Conservation (phyloP, 2,329 filamentous ascomycete species). For the Colletotrichum scovillei region DNA sequence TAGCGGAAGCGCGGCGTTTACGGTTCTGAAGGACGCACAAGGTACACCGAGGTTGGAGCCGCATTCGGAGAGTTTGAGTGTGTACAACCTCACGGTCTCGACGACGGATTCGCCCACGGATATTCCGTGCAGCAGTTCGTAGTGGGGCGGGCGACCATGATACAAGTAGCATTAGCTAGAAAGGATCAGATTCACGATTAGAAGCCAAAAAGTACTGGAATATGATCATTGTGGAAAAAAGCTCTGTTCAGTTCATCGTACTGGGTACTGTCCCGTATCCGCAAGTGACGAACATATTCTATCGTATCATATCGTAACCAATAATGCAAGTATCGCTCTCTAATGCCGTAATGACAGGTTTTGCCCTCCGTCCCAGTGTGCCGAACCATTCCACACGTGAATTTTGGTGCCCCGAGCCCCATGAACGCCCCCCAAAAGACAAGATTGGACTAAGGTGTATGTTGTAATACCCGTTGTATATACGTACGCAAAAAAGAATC, state of each 20-base stretch:
- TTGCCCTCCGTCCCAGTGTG: conserved; percentile 8
- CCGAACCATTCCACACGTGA: conserved; percentile 10
- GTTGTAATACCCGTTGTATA: background rate
- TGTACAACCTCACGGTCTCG: conserved; percentile 28
- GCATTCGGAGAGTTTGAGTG: conserved; percentile 14
- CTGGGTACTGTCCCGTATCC: background rate
- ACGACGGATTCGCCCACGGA: conserved; percentile 19
- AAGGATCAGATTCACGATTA: background rate
- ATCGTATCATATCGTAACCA: background rate
- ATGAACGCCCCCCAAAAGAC: conserved; percentile 1
- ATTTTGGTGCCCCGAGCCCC: background rate
- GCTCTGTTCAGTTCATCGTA: background rate
- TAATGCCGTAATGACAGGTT: conserved; percentile 25
- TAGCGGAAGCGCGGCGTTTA: conserved; percentile 27
- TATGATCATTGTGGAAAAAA: background rate
- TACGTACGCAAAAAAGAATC: background rate
- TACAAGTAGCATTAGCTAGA: background rate
- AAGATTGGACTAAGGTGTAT: background rate
- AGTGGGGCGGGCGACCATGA: background rate
- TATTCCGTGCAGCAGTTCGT: conserved; percentile 12
- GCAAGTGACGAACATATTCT: background rate
- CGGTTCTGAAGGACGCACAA: conserved; percentile 7
- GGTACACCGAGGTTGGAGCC: conserved; percentile 12
- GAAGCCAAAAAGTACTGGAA: background rate
- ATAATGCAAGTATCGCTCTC: conserved; percentile 11